Evolutionary conservation across 1,284 basidiomycete species (phyloP).

Genomic region (Kwoniella shivajii): DNA sequence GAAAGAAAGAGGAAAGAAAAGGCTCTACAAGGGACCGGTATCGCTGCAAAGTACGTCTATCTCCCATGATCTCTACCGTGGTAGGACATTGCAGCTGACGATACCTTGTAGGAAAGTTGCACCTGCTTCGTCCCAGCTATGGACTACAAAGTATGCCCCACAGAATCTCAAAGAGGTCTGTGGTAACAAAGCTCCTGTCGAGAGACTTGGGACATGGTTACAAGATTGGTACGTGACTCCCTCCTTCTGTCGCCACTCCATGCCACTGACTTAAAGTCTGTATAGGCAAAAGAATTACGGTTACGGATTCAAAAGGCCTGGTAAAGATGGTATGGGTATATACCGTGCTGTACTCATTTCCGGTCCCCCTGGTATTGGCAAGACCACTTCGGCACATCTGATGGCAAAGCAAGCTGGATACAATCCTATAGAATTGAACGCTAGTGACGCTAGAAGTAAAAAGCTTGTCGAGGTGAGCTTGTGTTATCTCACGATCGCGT

Average conservation of each 20-base stretch:
- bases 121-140: constrained; percentile 65
- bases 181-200: constrained; percentile 88
- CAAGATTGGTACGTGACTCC: constrained; percentile 70
- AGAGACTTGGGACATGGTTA: constrained; percentile 86
- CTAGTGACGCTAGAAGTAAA: constrained; percentile 93
- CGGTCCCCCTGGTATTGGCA: constrained; percentile 94
- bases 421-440: constrained; percentile 91
- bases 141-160: constrained; percentile 96
- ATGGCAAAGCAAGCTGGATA: constrained; percentile 87
- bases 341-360: constrained; percentile 87
- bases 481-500: background rate
- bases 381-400: constrained; percentile 94
- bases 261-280: background rate
- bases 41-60: constrained; percentile 50
- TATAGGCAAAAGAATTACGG: constrained; percentile 72
- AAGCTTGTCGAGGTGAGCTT: constrained; percentile 83
- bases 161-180: constrained; percentile 85
- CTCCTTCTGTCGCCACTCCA: background rate
- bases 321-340: constrained; percentile 83
- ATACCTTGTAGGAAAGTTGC: constrained; percentile 51
- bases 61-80: too few species aligned
- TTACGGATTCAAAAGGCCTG: constrained; percentile 86
- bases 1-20: constrained; percentile 66
- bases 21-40: constrained; percentile 43
- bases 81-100: background rate